phyloP scores from a whole-genome alignment of 1,284 basidiomycete species.

The Cutaneotrichosporon mucoides region DNA sequence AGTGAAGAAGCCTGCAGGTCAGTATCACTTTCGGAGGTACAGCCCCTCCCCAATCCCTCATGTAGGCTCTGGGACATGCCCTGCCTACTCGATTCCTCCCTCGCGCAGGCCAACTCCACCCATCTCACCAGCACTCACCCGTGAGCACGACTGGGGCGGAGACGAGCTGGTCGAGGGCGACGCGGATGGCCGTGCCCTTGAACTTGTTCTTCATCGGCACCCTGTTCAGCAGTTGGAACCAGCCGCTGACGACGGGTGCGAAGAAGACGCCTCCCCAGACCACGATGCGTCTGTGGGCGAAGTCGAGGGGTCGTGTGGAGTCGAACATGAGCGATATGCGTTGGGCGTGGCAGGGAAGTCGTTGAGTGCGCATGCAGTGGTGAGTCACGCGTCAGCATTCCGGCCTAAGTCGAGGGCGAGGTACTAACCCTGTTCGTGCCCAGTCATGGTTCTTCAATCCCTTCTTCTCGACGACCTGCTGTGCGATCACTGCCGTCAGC shows the following conservation, averaged over 20 bases:
- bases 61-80: too few relatives aligned
- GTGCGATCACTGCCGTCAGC: constrained; percentile 46
- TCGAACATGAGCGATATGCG: not conserved
- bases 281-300: constrained; percentile 42
- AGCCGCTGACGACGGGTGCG: constrained; percentile 47
- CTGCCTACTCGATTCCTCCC: too few relatives aligned
- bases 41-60: too few relatives aligned
- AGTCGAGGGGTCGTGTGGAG: not conserved
- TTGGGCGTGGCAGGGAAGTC: not conserved
- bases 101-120: too few relatives aligned
- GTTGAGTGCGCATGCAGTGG: not conserved
- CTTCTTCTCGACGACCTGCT: constrained; percentile 53
- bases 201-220: constrained; percentile 40
- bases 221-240: constrained; percentile 44
- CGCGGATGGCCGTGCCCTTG: constrained; percentile 36
- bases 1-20: constrained; percentile 50
- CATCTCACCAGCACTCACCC: constrained; percentile 23
- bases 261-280: constrained; percentile 49
- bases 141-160: constrained; percentile 48
- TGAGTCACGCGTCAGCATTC: not conserved
- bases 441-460: constrained; percentile 46
- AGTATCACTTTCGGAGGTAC: not conserved
- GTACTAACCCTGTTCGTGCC: constrained; percentile 47
- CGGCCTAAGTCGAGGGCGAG: not conserved
- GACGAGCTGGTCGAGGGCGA: constrained; percentile 50